A percentile compares a stretch with the other conserved stretches of the same genome.
Conservation (phyloP, 495 filamentous ascomycete genomes). For the Xylaria flabelliformis region DNA sequence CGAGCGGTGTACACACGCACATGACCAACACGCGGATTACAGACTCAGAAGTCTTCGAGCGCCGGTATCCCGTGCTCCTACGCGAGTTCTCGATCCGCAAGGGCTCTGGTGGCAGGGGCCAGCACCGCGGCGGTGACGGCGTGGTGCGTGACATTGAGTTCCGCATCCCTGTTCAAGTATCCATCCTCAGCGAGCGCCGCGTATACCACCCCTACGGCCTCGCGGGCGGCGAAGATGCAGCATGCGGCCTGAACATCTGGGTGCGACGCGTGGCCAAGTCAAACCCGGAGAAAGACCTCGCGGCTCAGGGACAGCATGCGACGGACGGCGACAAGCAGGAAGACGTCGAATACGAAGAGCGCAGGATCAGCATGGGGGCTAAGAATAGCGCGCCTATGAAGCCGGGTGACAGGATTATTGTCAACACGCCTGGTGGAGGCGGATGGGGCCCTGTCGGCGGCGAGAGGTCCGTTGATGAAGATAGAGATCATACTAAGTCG, state of each 20-base stretch:
- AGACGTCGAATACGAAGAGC: conserved; percentile 62
- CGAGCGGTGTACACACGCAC: conserved; percentile 89
- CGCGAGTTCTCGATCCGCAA: conserved; percentile 79
- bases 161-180: conserved; percentile 83
- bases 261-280: conserved; percentile 67
- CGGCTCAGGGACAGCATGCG: conserved; percentile 38
- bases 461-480: conserved; percentile 50
- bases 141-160: conserved; percentile 96
- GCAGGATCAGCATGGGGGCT: conserved; percentile 82
- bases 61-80: conserved; percentile 87
- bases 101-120: conserved; percentile 73
- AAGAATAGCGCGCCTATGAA: conserved; percentile 94
- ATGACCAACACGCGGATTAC: conserved; percentile 99
- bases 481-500: conserved; percentile 60
- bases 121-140: conserved; percentile 85
- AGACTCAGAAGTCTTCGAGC: conserved; percentile 93
- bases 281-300: conserved; percentile 52
- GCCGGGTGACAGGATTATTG: conserved; percentile 83
- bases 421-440: conserved; percentile 72
- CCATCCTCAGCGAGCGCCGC: conserved; percentile 85
- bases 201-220: conserved; percentile 91
- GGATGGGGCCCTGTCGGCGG: conserved; percentile 71
- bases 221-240: conserved; percentile 81
- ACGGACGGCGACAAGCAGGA: conserved; percentile 41
- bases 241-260: conserved; percentile 87